Conservation (phyloP, 139 green algal species). For the Nannochloris sp. region DNA sequence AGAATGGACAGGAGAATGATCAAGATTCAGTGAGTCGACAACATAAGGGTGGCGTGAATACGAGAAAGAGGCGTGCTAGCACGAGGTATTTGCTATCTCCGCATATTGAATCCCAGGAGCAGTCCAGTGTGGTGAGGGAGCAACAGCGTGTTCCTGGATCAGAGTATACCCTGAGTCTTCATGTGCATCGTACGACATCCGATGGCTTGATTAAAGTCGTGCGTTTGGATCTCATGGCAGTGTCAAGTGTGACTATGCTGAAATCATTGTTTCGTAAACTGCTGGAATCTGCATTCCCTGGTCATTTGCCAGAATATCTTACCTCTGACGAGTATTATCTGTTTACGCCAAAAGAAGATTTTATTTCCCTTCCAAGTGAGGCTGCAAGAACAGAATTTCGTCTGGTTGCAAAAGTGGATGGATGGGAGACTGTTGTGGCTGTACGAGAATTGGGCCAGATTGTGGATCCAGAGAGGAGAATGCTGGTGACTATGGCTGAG, state of each 20-base stretch:
- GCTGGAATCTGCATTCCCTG: slow-evolving; percentile 25
- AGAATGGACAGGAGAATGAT: too few species aligned
- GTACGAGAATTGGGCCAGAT: slow-evolving; percentile 25
- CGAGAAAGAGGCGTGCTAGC: too few species aligned
- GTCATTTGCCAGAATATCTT: slow-evolving; percentile 35
- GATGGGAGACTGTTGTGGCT: slow-evolving; percentile 41
- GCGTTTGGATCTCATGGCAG: slow-evolving; percentile 14
- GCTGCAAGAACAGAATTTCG: slow-evolving; percentile 36
- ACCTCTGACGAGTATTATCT: slow-evolving; percentile 29
- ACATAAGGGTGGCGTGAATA: too few species aligned
- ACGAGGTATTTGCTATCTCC: too few species aligned
- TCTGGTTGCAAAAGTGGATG: slow-evolving; percentile 25
- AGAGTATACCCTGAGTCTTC: not conserved
- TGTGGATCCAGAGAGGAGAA: slow-evolving; percentile 18
- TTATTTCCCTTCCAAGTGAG: slow-evolving; percentile 39
- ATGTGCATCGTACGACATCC: not conserved
- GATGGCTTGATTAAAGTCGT: not conserved
- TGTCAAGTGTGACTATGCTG: slow-evolving; percentile 12
- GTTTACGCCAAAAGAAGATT: slow-evolving; percentile 41
- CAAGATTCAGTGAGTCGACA: too few species aligned
- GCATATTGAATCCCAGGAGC: too few species aligned
- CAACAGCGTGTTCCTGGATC: not conserved
- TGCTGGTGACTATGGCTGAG: slow-evolving; percentile 47
- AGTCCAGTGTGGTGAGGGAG: too few species aligned
- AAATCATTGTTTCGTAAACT: slow-evolving; percentile 17